These are phyloP conservation scores for Naumovozyma castellii DNA, from an alignment of 805 yeast genomes.

Conservation along the genomic window DNA sequence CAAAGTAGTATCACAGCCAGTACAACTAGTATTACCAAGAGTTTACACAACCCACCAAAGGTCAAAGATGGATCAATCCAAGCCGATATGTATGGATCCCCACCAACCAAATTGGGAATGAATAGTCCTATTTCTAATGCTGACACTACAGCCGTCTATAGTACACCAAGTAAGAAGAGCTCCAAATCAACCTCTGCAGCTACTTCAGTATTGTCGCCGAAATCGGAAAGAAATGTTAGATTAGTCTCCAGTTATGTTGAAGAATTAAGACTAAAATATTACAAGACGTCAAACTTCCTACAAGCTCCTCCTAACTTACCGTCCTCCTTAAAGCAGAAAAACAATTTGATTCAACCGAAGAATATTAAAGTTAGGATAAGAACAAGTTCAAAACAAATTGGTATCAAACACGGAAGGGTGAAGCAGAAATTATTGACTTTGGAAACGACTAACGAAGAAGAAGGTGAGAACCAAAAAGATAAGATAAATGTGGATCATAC, in stretches of 20 bases:
- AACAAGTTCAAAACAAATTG: slow-evolving; percentile 29
- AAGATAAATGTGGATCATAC: slow-evolving; percentile 23
- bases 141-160: background rate
- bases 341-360: slow-evolving; percentile 26
- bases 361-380: slow-evolving; percentile 28
- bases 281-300: slow-evolving; percentile 26
- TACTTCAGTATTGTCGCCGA: slow-evolving; percentile 5
- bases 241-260: slow-evolving; percentile 29
- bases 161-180: slow-evolving; percentile 2
- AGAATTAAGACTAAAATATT: slow-evolving; percentile 26
- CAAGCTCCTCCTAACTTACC: slow-evolving; percentile 31
- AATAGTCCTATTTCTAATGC: background rate
- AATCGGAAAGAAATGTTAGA: slow-evolving; percentile 17
- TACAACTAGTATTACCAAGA: background rate
- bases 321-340: slow-evolving; percentile 24
- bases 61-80: background rate
- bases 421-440: slow-evolving; percentile 27
- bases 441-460: slow-evolving; percentile 27
- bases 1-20: background rate
- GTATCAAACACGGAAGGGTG: slow-evolving; percentile 31
- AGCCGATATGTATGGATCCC: background rate
- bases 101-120: background rate
- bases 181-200: background rate
- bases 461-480: slow-evolving; percentile 3
- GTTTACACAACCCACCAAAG: background rate